These are phyloP conservation scores for Malassezia slooffiae DNA, from an alignment of 1,284 basidiomycete species.

Conservation along the genomic window DNA sequence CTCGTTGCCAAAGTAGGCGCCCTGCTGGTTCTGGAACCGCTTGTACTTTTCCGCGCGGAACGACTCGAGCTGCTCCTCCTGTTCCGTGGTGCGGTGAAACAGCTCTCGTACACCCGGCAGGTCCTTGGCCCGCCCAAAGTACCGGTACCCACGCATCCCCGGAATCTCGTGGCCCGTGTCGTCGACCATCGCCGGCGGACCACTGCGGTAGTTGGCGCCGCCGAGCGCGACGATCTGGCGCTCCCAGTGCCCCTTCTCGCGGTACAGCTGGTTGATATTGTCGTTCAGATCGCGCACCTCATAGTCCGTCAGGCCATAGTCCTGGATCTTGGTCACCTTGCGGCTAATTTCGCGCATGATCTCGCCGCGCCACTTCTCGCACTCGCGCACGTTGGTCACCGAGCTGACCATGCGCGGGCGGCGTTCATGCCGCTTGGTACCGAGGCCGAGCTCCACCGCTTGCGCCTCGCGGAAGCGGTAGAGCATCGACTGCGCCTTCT, in stretches of 20 bases:
- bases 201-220: slow-evolving; percentile 88
- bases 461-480: slow-evolving; percentile 97
- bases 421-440: slow-evolving; percentile 57
- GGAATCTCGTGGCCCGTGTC: slow-evolving; percentile 81
- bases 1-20: slow-evolving; percentile 79
- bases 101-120: slow-evolving; percentile 89
- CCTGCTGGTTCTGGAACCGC: slow-evolving; percentile 76
- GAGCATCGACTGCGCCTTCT: slow-evolving; percentile 64
- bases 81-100: slow-evolving; percentile 60
- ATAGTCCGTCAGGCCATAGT: slow-evolving; percentile 86
- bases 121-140: slow-evolving; percentile 93
- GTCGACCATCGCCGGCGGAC: slow-evolving; percentile 76
- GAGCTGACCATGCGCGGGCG: slow-evolving; percentile 78
- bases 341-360: slow-evolving; percentile 84
- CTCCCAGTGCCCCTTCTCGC: slow-evolving; percentile 95
- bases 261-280: slow-evolving; percentile 89
- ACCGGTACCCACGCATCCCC: slow-evolving; percentile 98
- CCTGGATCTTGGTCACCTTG: slow-evolving; percentile 96
- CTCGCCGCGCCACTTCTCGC: slow-evolving; percentile 90
- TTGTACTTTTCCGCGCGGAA: slow-evolving; percentile 63
- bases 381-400: slow-evolving; percentile 81
- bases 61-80: slow-evolving; percentile 73
- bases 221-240: slow-evolving; percentile 88
- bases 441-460: slow-evolving; percentile 82
- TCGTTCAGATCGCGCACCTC: slow-evolving; percentile 94